phyloP scores from a whole-genome alignment of 495 filamentous ascomycete species.

The Aspergillus ostianus region DNA sequence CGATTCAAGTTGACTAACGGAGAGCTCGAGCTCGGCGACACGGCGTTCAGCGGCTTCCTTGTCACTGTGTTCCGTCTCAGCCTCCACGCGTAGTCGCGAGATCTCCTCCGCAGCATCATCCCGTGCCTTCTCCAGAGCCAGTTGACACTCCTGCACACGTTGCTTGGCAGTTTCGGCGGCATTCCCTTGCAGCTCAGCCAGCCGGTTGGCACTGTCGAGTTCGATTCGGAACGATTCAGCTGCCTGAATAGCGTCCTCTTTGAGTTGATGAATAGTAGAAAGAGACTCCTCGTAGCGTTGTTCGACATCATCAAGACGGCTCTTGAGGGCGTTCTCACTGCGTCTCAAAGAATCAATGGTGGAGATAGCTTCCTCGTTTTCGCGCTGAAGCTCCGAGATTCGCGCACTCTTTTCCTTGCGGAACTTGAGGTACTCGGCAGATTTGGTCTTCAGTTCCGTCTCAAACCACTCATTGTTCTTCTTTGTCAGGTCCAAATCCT shows the following conservation, averaged over 20 bases:
- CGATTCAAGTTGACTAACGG: slow-evolving; percentile 66
- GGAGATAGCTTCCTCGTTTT: slow-evolving; percentile 78
- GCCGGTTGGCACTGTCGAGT: slow-evolving; percentile 71
- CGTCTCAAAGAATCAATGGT: slow-evolving; percentile 73
- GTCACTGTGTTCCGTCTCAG: slow-evolving; percentile 75
- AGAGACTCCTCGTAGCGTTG: slow-evolving; percentile 84
- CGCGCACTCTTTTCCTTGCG: slow-evolving; percentile 90
- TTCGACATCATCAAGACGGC: slow-evolving; percentile 76
- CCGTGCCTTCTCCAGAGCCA: slow-evolving; percentile 70
- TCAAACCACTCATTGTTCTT: slow-evolving; percentile 91
- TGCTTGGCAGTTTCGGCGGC: slow-evolving; percentile 76
- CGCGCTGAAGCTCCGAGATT: slow-evolving; percentile 81
- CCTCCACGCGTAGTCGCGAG: slow-evolving; percentile 70
- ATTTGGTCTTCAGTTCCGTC: slow-evolving; percentile 84
- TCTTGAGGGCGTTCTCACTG: slow-evolving; percentile 75
- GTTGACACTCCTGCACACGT: slow-evolving; percentile 78
- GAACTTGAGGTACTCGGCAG: slow-evolving; percentile 79
- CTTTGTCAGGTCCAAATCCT: slow-evolving; percentile 82
- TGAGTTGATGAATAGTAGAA: slow-evolving; percentile 73
- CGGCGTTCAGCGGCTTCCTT: slow-evolving; percentile 67
- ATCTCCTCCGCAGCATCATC: slow-evolving; percentile 81
- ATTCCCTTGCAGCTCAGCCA: slow-evolving; percentile 83
- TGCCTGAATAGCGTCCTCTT: slow-evolving; percentile 73
- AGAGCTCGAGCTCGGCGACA: slow-evolving; percentile 70
- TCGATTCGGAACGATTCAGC: slow-evolving; percentile 83